Evolutionary conservation across 768 basidiomycete species (phyloP).

Genomic region (Amanita rimosa): DNA sequence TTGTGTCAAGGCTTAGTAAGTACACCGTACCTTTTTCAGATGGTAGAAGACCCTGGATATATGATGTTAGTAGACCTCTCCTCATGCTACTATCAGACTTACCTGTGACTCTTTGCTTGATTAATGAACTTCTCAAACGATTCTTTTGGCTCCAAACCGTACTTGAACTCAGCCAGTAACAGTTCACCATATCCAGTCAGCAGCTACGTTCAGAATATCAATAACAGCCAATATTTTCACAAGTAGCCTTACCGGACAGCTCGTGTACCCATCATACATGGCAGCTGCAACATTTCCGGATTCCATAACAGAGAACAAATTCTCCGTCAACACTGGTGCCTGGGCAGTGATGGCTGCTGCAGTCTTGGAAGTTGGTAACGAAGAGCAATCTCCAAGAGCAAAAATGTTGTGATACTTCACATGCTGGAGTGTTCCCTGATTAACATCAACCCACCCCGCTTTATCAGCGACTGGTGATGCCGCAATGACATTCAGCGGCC

Average conservation of each 20-base stretch:
- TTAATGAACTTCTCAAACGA: slow-evolving; percentile 63
- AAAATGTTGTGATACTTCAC: slow-evolving; percentile 80
- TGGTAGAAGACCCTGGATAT: slow-evolving; percentile 63
- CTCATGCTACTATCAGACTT: slow-evolving; percentile 11
- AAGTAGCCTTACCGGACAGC: slow-evolving; percentile 57
- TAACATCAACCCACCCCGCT: slow-evolving; percentile 84
- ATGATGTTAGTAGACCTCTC: slow-evolving; percentile 7
- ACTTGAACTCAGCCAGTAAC: slow-evolving; percentile 91
- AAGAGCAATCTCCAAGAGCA: slow-evolving; percentile 86
- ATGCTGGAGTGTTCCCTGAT: slow-evolving; percentile 73
- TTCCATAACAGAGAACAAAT: slow-evolving; percentile 66
- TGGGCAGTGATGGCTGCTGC: slow-evolving; percentile 90
- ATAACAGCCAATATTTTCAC: slow-evolving; percentile 1
- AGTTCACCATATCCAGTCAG: slow-evolving; percentile 74
- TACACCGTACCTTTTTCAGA: slow-evolving; percentile 57
- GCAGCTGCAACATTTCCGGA: slow-evolving; percentile 61
- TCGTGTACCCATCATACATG: slow-evolving; percentile 81
- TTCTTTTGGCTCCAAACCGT: slow-evolving; percentile 82
- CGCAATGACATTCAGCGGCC: slow-evolving; percentile 74
- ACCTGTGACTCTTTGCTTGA: slow-evolving; percentile 71
- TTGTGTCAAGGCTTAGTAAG: background rate
- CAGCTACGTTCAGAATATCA: slow-evolving; percentile 31
- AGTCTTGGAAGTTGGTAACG: slow-evolving; percentile 91
- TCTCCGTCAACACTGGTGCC: slow-evolving; percentile 84
- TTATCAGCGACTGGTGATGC: slow-evolving; percentile 67